These are phyloP conservation scores for Odonthalia washingtoniensis DNA, from an alignment of 31 red algal species.

Conservation along the genomic window DNA sequence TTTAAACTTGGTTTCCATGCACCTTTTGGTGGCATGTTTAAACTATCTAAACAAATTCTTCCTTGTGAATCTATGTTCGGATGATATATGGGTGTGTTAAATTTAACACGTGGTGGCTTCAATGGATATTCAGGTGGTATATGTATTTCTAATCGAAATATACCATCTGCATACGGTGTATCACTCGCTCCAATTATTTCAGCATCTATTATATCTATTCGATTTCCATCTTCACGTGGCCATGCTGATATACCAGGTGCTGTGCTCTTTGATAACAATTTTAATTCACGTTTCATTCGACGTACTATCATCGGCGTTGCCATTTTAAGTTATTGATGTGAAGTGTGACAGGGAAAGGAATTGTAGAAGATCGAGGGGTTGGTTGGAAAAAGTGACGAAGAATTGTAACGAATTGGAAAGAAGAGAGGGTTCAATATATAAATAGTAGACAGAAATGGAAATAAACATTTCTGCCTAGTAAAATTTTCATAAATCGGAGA, in stretches of 20 bases:
- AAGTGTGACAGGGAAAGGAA: too few species aligned
- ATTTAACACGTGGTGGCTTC: slow-evolving; percentile 88
- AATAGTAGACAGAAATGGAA: too few species aligned
- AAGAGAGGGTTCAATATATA: too few species aligned
- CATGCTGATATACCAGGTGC: slow-evolving; percentile 68
- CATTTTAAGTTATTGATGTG: too few species aligned
- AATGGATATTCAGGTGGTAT: slow-evolving; percentile 89
- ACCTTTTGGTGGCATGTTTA: slow-evolving; percentile 96
- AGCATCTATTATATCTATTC: slow-evolving; percentile 63
- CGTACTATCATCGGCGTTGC: neutral
- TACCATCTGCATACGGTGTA: slow-evolving; percentile 63
- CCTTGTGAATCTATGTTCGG: slow-evolving; percentile 93
- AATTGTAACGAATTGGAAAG: too few species aligned
- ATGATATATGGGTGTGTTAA: slow-evolving; percentile 87
- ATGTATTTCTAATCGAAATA: slow-evolving; percentile 79
- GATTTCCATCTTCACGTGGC: slow-evolving; percentile 46
- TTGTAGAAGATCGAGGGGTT: too few species aligned
- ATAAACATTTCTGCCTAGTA: too few species aligned
- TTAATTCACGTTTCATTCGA: slow-evolving; percentile 66
- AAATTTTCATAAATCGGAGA: too few species aligned
- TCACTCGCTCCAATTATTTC: slow-evolving; percentile 62
- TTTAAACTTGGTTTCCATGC: slow-evolving; percentile 86
- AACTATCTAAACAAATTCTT: slow-evolving; percentile 88
- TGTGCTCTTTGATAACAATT: slow-evolving; percentile 48
- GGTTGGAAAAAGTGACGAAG: too few species aligned